These are phyloP conservation scores for Ulmus americana DNA, from an alignment of 331 rosid genomes.

Conservation along the genomic window DNA sequence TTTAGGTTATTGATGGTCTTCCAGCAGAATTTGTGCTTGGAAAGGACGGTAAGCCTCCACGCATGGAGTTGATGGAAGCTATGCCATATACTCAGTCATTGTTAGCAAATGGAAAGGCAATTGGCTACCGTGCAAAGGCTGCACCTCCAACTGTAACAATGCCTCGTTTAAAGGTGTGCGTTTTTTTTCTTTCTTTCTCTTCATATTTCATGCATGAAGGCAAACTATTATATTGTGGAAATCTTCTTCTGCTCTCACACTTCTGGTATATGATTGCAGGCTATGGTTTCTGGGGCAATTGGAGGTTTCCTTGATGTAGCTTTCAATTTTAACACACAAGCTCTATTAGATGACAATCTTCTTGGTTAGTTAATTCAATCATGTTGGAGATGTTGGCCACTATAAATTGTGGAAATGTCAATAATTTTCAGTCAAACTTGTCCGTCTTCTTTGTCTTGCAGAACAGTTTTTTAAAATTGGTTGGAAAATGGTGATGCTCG, in stretches of 20 bases:
- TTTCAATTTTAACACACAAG: slow-evolving; percentile 83
- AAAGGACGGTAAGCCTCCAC: slow-evolving; percentile 58
- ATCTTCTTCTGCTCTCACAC: slow-evolving; percentile 11
- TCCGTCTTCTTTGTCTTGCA: slow-evolving; percentile 26
- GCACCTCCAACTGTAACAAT: slow-evolving; percentile 96
- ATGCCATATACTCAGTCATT: slow-evolving; percentile 86
- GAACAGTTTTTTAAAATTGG: slow-evolving; percentile 74
- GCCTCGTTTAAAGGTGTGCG: slow-evolving; percentile 86
- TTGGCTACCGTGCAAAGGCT: slow-evolving; percentile 83
- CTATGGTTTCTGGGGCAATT: slow-evolving; percentile 92
- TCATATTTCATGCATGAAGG: slow-evolving; percentile 14
- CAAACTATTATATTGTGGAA: background rate
- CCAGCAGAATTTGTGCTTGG: slow-evolving; percentile 97
- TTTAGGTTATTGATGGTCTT: slow-evolving; percentile 95
- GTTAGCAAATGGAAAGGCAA: slow-evolving; percentile 61
- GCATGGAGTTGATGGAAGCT: slow-evolving; percentile 52
- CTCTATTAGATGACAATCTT: slow-evolving; percentile 84
- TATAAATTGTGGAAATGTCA: slow-evolving; percentile 6
- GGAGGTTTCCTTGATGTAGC: slow-evolving; percentile 95
- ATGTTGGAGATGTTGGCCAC: slow-evolving; percentile 20
- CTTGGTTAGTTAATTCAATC: slow-evolving; percentile 52
- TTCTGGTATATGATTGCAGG: slow-evolving; percentile 44
- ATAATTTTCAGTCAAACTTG: slow-evolving; percentile 12
- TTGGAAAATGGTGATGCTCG: slow-evolving; percentile 91
- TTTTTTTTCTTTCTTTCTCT: background rate